Conservation (phyloP, 2,329 filamentous ascomycete genomes). For the Ciborinia camelliae region DNA sequence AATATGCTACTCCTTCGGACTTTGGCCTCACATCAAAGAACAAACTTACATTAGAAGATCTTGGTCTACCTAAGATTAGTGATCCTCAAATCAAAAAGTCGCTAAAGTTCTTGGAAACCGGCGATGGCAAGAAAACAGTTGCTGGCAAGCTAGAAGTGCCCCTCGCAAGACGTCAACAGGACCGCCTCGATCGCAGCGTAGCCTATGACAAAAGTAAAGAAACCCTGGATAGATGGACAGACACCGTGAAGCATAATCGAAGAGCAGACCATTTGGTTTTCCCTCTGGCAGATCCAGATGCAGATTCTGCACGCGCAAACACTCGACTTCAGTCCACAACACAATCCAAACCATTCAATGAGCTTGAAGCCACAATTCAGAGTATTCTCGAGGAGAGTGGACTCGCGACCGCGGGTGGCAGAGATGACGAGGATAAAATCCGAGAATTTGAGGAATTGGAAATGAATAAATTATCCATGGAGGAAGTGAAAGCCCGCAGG, state of each 20-base stretch:
- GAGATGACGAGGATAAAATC: constrained; percentile 60
- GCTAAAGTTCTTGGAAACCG: constrained; percentile 68
- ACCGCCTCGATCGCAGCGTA: constrained; percentile 73
- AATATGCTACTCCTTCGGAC: constrained; percentile 60
- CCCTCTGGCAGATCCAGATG: constrained; percentile 71
- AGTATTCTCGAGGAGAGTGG: constrained; percentile 89
- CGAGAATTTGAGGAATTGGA: constrained; percentile 67
- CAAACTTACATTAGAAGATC: constrained; percentile 59
- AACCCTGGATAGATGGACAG: constrained; percentile 84
- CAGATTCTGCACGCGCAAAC: constrained; percentile 54
- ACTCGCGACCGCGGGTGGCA: constrained; percentile 56
- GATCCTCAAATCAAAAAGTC: constrained; percentile 76
- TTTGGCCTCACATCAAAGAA: constrained; percentile 55
- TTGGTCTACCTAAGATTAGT: constrained; percentile 66
- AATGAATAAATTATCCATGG: constrained; percentile 67
- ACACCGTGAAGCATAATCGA: constrained; percentile 92
- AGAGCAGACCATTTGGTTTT: constrained; percentile 88
- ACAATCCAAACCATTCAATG: constrained; percentile 64
- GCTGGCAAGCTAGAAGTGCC: constrained; percentile 70
- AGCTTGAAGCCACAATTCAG: constrained; percentile 82
- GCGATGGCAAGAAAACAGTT: constrained; percentile 51
- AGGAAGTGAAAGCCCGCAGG: constrained; percentile 68
- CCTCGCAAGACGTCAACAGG: constrained; percentile 80
- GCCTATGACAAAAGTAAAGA: constrained; percentile 92
- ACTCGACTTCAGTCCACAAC: constrained; percentile 64